Evolutionary conservation across 345 rosid species (phyloP).

Genomic region (Hibiscus mutabilis): DNA sequence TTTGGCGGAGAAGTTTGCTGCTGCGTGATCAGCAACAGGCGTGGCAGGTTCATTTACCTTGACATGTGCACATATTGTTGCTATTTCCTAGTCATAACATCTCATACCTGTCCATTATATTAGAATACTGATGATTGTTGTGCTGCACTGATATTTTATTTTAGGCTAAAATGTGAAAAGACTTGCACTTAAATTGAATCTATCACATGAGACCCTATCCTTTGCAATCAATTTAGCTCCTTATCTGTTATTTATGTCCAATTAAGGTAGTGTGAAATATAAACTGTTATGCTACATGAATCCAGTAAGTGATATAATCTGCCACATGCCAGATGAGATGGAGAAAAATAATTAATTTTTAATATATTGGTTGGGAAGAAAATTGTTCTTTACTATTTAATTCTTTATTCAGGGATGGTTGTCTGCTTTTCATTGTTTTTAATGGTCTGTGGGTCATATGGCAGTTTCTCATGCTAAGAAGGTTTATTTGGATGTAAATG

Average conservation of each 20-base stretch:
- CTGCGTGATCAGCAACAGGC: conserved; percentile 52
- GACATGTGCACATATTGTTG: conserved; percentile 6
- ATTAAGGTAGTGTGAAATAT: background rate
- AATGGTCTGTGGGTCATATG: background rate
- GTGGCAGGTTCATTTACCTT: conserved; percentile 66
- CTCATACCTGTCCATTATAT: background rate
- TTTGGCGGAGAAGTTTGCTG: conserved; percentile 46
- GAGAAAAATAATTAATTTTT: background rate
- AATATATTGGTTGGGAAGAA: background rate
- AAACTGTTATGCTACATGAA: background rate
- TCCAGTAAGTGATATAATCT: background rate
- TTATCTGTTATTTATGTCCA: background rate
- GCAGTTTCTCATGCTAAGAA: background rate
- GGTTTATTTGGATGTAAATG: background rate
- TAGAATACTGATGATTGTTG: conserved; percentile 1
- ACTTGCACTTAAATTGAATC: background rate
- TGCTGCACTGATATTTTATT: background rate
- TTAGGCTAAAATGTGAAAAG: background rate
- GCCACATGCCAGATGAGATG: background rate
- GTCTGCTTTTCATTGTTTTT: background rate
- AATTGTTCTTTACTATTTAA: background rate
- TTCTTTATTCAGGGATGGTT: background rate
- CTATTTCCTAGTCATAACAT: background rate
- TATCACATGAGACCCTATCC: background rate
- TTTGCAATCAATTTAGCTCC: background rate